phyloP scores from a whole-genome alignment of 148 eudicot genomes.

The Oxyria digyna region DNA sequence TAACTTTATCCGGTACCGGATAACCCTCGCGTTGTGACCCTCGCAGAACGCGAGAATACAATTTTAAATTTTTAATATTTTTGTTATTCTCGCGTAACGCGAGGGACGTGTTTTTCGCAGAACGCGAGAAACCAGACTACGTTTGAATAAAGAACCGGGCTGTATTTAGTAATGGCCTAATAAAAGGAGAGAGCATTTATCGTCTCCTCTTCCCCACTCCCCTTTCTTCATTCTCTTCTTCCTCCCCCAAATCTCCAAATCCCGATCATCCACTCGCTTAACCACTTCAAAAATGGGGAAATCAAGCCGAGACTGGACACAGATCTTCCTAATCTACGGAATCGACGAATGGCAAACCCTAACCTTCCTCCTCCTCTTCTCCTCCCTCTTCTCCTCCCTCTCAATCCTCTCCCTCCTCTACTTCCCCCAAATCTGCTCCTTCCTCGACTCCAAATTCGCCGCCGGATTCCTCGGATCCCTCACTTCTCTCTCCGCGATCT shows the following conservation, averaged over 20 bases:
- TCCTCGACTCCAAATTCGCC: conserved; percentile 34
- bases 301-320: conserved; percentile 72
- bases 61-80: no score
- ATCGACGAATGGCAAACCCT: conserved; percentile 82
- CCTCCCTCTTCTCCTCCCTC: conserved; percentile 12
- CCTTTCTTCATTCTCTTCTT: conserved; percentile 1
- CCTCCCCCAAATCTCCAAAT: background rate
- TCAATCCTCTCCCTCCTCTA: conserved; percentile 45
- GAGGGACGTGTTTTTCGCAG: no score
- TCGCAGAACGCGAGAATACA: no score
- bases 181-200: conserved; percentile 1
- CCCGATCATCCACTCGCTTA: background rate
- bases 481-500: conserved; percentile 61
- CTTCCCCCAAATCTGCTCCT: conserved; percentile 22
- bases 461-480: conserved; percentile 72
- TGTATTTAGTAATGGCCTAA: no score
- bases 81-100: no score
- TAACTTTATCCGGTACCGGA: no score
- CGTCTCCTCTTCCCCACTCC: background rate
- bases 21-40: no score
- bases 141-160: no score
- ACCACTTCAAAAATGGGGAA: conserved; percentile 34
- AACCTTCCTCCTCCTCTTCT: conserved; percentile 46
- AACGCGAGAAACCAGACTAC: no score
- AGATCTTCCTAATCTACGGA: conserved; percentile 87